Conservation (phyloP, 2,329 filamentous ascomycete species). For the Fusarium nelsonii region DNA sequence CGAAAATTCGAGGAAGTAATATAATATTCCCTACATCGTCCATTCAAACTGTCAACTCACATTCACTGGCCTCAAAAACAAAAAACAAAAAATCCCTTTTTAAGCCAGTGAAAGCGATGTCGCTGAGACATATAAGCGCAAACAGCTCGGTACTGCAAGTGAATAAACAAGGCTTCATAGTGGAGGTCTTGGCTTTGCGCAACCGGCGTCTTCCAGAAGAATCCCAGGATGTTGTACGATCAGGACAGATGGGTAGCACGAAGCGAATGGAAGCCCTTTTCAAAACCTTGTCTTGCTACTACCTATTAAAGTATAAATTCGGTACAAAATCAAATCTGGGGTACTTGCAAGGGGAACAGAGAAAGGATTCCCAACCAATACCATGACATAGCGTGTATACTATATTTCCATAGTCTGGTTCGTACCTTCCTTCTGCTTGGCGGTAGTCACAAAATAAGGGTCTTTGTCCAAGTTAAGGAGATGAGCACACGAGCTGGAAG, state of each 20-base stretch:
- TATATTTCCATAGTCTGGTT: background rate
- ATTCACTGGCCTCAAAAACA: no score
- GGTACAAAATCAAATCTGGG: conserved; percentile 31
- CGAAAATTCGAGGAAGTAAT: background rate
- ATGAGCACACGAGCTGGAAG: conserved; percentile 23
- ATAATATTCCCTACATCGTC: background rate
- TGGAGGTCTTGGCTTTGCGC: conserved; percentile 16
- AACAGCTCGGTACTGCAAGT: background rate
- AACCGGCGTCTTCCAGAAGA: conserved; percentile 10
- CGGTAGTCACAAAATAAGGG: background rate
- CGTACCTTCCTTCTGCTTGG: conserved; percentile 13
- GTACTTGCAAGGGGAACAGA: conserved; percentile 16
- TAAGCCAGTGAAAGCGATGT: background rate
- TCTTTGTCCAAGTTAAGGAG: conserved; percentile 7
- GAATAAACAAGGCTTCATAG: conserved; percentile 7
- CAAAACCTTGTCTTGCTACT: conserved; percentile 11
- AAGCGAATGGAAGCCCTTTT: conserved; percentile 28
- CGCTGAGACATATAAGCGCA: background rate
- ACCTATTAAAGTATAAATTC: background rate
- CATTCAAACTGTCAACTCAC: background rate
- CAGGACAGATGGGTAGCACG: background rate
- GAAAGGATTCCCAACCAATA: conserved; percentile 16
- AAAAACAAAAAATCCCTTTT: background rate
- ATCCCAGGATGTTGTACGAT: conserved; percentile 32
- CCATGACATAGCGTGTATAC: background rate